Conservation (phyloP, 1,139 yeast genomes). For the Protomyces lactucae-debilis region DNA sequence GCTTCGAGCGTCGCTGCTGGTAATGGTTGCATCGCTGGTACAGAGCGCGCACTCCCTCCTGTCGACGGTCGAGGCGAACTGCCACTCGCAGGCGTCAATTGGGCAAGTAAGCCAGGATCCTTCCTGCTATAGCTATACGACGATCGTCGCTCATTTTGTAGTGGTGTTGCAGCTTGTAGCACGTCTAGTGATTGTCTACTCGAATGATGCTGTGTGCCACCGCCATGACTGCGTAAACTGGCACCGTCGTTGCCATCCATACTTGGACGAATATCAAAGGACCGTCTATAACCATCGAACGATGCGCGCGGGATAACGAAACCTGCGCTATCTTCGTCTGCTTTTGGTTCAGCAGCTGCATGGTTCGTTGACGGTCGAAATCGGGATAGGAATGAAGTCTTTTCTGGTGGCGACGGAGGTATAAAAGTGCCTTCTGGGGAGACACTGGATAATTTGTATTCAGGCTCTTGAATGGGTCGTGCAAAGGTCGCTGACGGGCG, state of each 20-base stretch:
- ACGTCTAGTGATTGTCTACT: slow-evolving; percentile 16
- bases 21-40: not conserved
- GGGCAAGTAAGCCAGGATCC: not conserved
- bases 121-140: not conserved
- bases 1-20: not conserved
- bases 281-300: slow-evolving; percentile 26
- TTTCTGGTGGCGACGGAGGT: slow-evolving; percentile 23
- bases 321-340: slow-evolving; percentile 12
- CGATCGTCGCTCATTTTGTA: not conserved
- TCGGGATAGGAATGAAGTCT: slow-evolving; percentile 21
- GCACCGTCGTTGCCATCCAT: slow-evolving; percentile 7
- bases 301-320: slow-evolving; percentile 35
- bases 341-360: not conserved
- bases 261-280: slow-evolving; percentile 25
- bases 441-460: slow-evolving; percentile 20
- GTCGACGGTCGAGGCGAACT: not conserved
- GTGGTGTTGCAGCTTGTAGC: not conserved
- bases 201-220: slow-evolving; percentile 4
- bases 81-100: not conserved
- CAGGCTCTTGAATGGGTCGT: slow-evolving; percentile 14
- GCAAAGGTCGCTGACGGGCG: slow-evolving; percentile 7
- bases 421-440: slow-evolving; percentile 23
- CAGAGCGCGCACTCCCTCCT: not conserved
- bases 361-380: not conserved
- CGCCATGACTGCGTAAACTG: not conserved